Conservation (phyloP, 306 rosid genomes). For the Acacia crassicarpa region DNA sequence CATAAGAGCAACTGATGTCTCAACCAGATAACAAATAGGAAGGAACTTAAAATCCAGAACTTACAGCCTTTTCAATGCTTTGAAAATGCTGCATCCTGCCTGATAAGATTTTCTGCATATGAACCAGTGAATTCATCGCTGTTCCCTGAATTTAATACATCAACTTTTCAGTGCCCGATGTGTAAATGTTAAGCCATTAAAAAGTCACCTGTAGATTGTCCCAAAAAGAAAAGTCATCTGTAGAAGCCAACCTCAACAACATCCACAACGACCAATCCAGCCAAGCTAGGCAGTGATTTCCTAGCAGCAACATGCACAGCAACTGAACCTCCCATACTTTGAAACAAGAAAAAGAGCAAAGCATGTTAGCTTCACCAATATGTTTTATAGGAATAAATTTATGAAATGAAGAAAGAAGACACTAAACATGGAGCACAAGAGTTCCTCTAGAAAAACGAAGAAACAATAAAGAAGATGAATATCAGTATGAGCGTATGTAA, state of each 20-base stretch:
- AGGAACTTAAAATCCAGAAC: constrained; percentile 12
- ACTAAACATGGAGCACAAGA: constrained; percentile 5
- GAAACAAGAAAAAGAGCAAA: neutral
- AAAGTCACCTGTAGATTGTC: constrained; percentile 11
- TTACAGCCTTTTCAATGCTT: constrained; percentile 86
- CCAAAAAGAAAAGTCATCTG: constrained; percentile 4
- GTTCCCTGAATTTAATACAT: constrained; percentile 74
- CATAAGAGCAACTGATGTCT: constrained; percentile 8
- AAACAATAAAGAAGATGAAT: neutral
- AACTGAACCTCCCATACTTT: constrained; percentile 96
- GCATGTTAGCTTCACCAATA: constrained; percentile 28
- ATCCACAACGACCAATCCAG: constrained; percentile 94
- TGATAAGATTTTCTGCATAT: constrained; percentile 95
- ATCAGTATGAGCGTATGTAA: constrained; percentile 23
- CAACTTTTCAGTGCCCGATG: constrained; percentile 22
- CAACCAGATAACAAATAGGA: constrained; percentile 11
- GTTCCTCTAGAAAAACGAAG: constrained; percentile 11
- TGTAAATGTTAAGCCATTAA: constrained; percentile 20
- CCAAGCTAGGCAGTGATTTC: constrained; percentile 66
- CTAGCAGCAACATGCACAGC: constrained; percentile 92
- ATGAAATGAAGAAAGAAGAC: neutral
- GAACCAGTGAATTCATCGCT: constrained; percentile 89
- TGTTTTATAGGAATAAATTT: constrained; percentile 24
- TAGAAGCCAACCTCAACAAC: constrained; percentile 85
- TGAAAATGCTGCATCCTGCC: constrained; percentile 85